Conservation (phyloP, 257 asterid genomes). For the Solanum etuberosum region DNA sequence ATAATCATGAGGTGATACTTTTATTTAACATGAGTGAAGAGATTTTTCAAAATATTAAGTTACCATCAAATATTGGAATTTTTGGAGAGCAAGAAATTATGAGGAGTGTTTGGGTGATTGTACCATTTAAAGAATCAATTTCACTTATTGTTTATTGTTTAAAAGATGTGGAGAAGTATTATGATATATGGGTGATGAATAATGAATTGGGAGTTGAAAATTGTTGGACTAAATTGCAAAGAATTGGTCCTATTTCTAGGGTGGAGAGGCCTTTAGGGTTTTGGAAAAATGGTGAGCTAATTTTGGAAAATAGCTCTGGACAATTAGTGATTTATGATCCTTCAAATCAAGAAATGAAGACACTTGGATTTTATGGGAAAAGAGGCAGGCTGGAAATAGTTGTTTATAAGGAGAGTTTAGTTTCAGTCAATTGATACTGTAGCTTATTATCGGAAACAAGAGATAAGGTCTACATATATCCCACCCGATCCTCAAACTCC, state of each 20-base stretch:
- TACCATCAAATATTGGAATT: slow-evolving; percentile 24
- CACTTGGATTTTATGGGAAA: slow-evolving; percentile 37
- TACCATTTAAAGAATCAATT: slow-evolving; percentile 24
- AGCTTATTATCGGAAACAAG: background rate
- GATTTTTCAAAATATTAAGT: slow-evolving; percentile 22
- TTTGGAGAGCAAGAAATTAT: slow-evolving; percentile 23
- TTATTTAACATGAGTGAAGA: slow-evolving; percentile 27
- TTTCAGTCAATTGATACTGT: slow-evolving; percentile 3
- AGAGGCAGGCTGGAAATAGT: slow-evolving; percentile 44
- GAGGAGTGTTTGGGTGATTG: slow-evolving; percentile 35
- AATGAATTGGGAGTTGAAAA: slow-evolving; percentile 11
- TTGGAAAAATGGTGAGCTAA: slow-evolving; percentile 20
- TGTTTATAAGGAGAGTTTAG: slow-evolving; percentile 27
- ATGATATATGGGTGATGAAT: slow-evolving; percentile 33
- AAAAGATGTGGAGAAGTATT: slow-evolving; percentile 19
- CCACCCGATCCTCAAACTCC: background rate
- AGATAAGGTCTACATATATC: background rate
- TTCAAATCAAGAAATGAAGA: slow-evolving; percentile 2
- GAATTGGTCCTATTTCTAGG: slow-evolving; percentile 33
- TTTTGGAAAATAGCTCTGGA: slow-evolving; percentile 26
- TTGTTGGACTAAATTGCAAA: slow-evolving; percentile 24
- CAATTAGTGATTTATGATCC: slow-evolving; percentile 29
- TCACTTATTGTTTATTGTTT: slow-evolving; percentile 34
- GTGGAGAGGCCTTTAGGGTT: slow-evolving; percentile 51
- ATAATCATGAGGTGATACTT: slow-evolving; percentile 21